These are phyloP conservation scores for Colletotrichum sp. DNA, from an alignment of 2,329 filamentous ascomycete genomes.

Conservation along the genomic window DNA sequence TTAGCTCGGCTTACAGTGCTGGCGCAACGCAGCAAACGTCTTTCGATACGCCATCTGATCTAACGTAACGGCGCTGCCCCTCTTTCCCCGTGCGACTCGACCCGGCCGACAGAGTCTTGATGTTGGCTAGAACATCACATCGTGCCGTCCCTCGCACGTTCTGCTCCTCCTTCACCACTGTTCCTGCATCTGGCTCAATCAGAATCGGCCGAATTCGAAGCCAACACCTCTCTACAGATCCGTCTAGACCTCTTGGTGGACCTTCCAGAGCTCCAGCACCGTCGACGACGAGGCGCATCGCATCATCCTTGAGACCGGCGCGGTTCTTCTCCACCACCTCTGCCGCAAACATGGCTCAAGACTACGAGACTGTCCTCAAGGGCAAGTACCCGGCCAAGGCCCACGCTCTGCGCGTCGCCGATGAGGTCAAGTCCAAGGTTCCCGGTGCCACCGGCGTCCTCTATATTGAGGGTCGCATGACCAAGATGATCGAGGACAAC, in stretches of 20 bases:
- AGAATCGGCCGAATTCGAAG: background rate
- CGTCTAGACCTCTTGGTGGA: background rate
- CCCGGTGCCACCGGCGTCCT: constrained; percentile 73
- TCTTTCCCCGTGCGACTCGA: constrained; percentile 8
- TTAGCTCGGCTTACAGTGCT: constrained; percentile 12
- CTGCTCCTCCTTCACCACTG: background rate
- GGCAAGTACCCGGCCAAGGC: constrained; percentile 83
- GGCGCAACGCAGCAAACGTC: background rate
- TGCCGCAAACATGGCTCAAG: constrained; percentile 19
- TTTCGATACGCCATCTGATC: background rate
- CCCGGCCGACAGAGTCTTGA: background rate
- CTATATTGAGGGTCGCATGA: constrained; percentile 87
- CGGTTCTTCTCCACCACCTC: background rate
- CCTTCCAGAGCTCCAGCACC: background rate
- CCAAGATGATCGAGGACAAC: constrained; percentile 85
- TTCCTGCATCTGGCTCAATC: background rate
- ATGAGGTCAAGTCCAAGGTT: constrained; percentile 73
- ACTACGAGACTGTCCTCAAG: constrained; percentile 59
- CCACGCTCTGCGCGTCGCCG: constrained; percentile 84
- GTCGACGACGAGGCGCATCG: background rate
- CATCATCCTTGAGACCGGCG: background rate
- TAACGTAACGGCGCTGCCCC: constrained; percentile 1
- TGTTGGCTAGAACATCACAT: constrained; percentile 15
- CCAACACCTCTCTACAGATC: background rate
- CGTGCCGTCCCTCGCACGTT: background rate